These are phyloP conservation scores for Plasmodium billcollinsi DNA, from an alignment of 169 alveolate genomes.

Conservation along the genomic window DNA sequence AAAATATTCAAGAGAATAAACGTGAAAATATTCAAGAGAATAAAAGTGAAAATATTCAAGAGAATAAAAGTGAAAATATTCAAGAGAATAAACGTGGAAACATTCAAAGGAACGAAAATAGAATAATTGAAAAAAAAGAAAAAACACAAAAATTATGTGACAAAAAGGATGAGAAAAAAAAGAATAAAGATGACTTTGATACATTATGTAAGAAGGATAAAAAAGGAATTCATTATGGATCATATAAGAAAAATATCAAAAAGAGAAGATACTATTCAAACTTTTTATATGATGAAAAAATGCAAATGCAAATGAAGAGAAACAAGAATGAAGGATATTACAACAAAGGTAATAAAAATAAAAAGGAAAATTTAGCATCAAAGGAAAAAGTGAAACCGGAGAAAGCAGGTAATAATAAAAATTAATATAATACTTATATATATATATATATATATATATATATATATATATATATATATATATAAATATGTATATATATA, in stretches of 20 bases:
- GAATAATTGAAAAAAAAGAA: neutral
- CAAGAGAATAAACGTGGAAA: neutral
- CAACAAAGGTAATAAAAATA: conserved; percentile 13
- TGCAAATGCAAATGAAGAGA: conserved; percentile 43
- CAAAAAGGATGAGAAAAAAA: conserved; percentile 25
- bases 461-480: neutral
- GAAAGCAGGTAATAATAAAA: conserved; percentile 14
- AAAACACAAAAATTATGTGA: neutral
- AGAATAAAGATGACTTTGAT: conserved; percentile 13
- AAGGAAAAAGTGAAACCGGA: neutral
- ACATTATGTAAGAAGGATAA: conserved; percentile 36
- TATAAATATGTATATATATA: neutral
- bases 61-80: neutral
- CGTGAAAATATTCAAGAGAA: neutral
- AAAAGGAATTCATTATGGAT: conserved; percentile 50
- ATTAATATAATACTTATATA: neutral
- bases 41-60: neutral
- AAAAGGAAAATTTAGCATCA: conserved; percentile 7
- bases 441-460: neutral
- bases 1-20: neutral
- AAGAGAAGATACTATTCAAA: conserved; percentile 53
- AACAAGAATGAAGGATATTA: conserved; percentile 44
- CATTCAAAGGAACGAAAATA: neutral
- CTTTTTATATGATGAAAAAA: conserved; percentile 25
- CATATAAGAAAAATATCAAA: conserved; percentile 58